Evolutionary conservation across 2,329 filamentous ascomycete species (phyloP).

Genomic region (Mycosphaerella sp.): DNA sequence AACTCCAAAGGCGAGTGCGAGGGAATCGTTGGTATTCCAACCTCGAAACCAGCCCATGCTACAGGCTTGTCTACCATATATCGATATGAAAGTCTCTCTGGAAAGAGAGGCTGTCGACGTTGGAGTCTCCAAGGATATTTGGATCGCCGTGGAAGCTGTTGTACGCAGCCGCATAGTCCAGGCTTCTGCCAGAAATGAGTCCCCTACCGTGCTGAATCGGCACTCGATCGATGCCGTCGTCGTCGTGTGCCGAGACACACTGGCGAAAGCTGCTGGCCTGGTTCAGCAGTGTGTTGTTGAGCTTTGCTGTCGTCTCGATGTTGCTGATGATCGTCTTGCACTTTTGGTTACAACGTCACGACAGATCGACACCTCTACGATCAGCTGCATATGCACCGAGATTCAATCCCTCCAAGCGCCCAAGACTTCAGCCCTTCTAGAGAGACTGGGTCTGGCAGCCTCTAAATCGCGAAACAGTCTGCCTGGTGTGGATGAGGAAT

Average conservation of each 20-base stretch:
- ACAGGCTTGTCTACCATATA: constrained; percentile 21
- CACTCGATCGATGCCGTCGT: constrained; percentile 15
- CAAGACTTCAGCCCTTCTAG: constrained; percentile 12
- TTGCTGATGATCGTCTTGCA: constrained; percentile 13
- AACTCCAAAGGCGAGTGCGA: constrained; percentile 19
- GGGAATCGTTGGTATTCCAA: background rate
- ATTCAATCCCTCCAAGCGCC: constrained; percentile 15
- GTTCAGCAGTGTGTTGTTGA: constrained; percentile 17
- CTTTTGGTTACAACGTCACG: constrained; percentile 8
- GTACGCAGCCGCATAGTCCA: constrained; percentile 20
- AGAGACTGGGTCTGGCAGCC: constrained; percentile 16
- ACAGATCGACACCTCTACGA: constrained; percentile 2
- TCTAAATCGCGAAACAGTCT: constrained; percentile 8
- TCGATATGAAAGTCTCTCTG: constrained; percentile 22
- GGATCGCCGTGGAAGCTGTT: constrained; percentile 29
- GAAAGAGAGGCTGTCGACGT: constrained; percentile 26
- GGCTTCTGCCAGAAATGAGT: background rate
- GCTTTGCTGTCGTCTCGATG: constrained; percentile 14
- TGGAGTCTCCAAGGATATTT: constrained; percentile 22
- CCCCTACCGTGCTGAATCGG: background rate
- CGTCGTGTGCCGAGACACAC: constrained; percentile 12
- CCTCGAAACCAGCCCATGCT: background rate
- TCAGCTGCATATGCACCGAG: constrained; percentile 13
- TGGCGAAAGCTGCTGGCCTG: background rate
- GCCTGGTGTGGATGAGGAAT: background rate